phyloP scores from a whole-genome alignment of 2,329 filamentous ascomycete genomes.

The Chaetomium globosum region DNA sequence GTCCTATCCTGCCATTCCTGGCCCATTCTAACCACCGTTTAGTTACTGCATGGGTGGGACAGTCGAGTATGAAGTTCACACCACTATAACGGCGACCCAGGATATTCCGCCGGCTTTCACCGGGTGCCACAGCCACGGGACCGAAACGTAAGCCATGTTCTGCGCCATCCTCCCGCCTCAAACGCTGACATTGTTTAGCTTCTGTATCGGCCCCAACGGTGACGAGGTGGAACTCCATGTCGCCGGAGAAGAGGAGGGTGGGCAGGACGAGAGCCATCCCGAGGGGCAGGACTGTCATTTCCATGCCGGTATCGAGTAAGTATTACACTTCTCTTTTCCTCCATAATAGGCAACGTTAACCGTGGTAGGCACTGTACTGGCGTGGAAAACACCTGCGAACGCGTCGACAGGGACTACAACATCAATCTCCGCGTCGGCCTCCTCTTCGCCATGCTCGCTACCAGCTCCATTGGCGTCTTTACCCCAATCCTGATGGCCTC shows the following conservation, averaged over 20 bases:
- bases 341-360: conserved; percentile 9
- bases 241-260: conserved; percentile 19
- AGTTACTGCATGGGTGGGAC: conserved; percentile 52
- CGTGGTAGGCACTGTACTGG: conserved; percentile 60
- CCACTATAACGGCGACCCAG: conserved; percentile 56
- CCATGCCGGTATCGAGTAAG: conserved; percentile 74
- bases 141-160: conserved; percentile 53
- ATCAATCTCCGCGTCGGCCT: conserved; percentile 69
- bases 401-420: conserved; percentile 61
- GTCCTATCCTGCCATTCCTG: background rate
- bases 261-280: conserved; percentile 3
- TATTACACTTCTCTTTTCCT: conserved; percentile 16
- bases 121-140: conserved; percentile 64
- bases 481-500: conserved; percentile 65
- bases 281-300: conserved; percentile 64
- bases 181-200: conserved; percentile 12
- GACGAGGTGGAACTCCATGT: conserved; percentile 29
- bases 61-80: conserved; percentile 49
- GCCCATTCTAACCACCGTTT: background rate
- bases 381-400: conserved; percentile 50
- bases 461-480: conserved; percentile 69
- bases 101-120: conserved; percentile 64
- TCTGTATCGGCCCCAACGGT: conserved; percentile 27
- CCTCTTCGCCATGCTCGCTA: conserved; percentile 70
- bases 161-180: background rate